Base-by-base conservation (phyloP, 2,329 filamentous ascomycete species). In the Mycosphaerella arachidis region DNA sequence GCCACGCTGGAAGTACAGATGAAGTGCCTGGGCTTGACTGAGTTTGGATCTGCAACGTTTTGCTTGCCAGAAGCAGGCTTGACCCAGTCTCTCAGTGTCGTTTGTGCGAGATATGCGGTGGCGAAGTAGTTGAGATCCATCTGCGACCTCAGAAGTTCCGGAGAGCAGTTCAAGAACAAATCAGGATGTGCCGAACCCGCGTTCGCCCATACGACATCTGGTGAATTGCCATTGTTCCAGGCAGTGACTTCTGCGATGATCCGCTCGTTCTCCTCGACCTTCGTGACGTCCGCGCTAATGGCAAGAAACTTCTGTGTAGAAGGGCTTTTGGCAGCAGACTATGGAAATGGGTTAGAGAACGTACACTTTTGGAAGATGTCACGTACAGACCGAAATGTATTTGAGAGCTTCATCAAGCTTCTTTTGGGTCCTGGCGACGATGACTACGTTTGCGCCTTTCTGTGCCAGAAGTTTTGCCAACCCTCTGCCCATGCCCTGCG, bases 61-160 rank as follows among this genome's bases (percentile, higher is more conserved):
- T 57, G 59, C 29, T 65, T 60, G 37, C 79, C 70, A 8, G 79
- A 9, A 66, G 67, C 71, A 13, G 73, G 78, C 52, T 69, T 75
- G 48, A 92, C 83, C 93, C 93, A 97, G 61, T 84, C 82, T 55
- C 82, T 83, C 62, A 97, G 78, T 18, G 89, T 85, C 20, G 90
- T 86, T 72, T 95, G 91, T 40, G 91, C 88, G 77, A 96, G 90
- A 73, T 96, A 94, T 45, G 88, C 88, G 31, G 87, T 86, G 53
- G 91, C 90, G 82, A 88, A 96, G 78, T 91, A 97, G 77, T 97
- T 93, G 67, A 93, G 84, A 71, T 96, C 91, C 91, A 96, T 96
- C 74, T 96, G 91, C 65, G 82, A 79, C 46, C 88, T 84, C 66
- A 92, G 78, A 10, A 82, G 83, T 7, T 86, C 78, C 55, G 90